Base-by-base conservation (phyloP, 2,329 filamentous ascomycete species). In the Colletotrichum australisinense region DNA sequence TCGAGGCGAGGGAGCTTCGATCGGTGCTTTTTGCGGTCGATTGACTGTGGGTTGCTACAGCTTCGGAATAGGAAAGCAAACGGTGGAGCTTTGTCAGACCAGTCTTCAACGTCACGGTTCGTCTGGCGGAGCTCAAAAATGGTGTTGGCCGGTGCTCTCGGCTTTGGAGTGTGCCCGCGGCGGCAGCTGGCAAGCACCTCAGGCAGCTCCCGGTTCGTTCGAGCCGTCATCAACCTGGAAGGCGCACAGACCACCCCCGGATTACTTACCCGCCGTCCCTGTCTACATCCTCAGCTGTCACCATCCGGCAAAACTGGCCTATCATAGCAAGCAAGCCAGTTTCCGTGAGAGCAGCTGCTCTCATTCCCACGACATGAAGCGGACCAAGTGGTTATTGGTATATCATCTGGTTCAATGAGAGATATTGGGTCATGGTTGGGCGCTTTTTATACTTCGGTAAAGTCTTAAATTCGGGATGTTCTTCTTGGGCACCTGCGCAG, bases 81-180 rank as follows among this genome's bases (percentile, higher is more conserved):
- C 64, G 70, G 56, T 71, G 63, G 67, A 73, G 71, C 67, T 73
- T 56, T 66, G 46, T 62, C 71, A 56, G 53, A 28, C 11, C 53
- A 73, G 56, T 70, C 55, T 69, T 69, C 67, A 71, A 66, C 71
- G 71, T 73, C 71, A 73, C 71, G 71, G 22, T 65, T 49, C 32
- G 66, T 53, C 56, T 65, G 19, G 67, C 67, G 67, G 70, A 73
- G 71, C 71, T 73, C 67, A 55, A 73, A 73, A 71, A 66, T 71
- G 49, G 49, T 49, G 60, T 73, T 73, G 56, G 60, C 67, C 71
- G 60, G 67, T 73, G 56, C 60, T 73, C 35, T 70, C 60, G 67
- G 70, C 46, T 70, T 65, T 65, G 46, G n/a, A 19, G 49, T 19
- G 49, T 58, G 28, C 52, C 65, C 57, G 38, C 32, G 30, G 30